A percentile compares a stretch with the other conserved stretches of the same genome.
Evolutionary conservation across 2,329 filamentous ascomycete genomes (phyloP).

Genomic region (Tolypocladium guangdongense): DNA sequence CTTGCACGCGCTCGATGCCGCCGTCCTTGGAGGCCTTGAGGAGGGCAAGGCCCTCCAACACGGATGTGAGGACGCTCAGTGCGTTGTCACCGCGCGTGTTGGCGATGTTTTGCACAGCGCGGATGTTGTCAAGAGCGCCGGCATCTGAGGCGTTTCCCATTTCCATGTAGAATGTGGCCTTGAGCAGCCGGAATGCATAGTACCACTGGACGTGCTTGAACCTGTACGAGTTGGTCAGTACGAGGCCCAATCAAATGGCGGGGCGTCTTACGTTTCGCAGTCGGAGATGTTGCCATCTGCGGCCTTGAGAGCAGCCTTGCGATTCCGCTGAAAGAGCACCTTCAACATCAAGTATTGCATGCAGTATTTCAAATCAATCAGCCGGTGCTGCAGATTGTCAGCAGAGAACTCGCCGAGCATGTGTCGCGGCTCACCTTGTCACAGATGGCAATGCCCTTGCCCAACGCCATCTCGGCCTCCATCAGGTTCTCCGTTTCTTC

Average conservation of each 20-base stretch:
- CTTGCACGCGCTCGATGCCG: slow-evolving; percentile 57
- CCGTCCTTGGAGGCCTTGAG: slow-evolving; percentile 54
- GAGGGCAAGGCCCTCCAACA: slow-evolving; percentile 60
- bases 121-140: slow-evolving; percentile 57
- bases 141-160: slow-evolving; percentile 48
- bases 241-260: not conserved
- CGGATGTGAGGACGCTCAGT: slow-evolving; percentile 52
- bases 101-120: slow-evolving; percentile 49
- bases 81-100: slow-evolving; percentile 49
- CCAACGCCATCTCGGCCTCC: slow-evolving; percentile 61
- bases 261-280: slow-evolving; percentile 45
- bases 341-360: slow-evolving; percentile 66
- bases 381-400: slow-evolving; percentile 20
- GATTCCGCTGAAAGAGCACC: slow-evolving; percentile 58
- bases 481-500: slow-evolving; percentile 69
- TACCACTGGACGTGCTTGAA: slow-evolving; percentile 62
- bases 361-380: slow-evolving; percentile 59
- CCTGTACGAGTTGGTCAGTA: slow-evolving; percentile 15
- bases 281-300: slow-evolving; percentile 60
- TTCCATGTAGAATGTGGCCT: slow-evolving; percentile 58
- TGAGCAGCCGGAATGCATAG: slow-evolving; percentile 66
- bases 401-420: not conserved
- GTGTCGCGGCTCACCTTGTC: slow-evolving; percentile 39
- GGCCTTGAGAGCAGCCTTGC: slow-evolving; percentile 61
- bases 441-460: slow-evolving; percentile 59